Conservation (phyloP, 2,329 filamentous ascomycete genomes). For the Myriosclerotinia duriaeana region DNA sequence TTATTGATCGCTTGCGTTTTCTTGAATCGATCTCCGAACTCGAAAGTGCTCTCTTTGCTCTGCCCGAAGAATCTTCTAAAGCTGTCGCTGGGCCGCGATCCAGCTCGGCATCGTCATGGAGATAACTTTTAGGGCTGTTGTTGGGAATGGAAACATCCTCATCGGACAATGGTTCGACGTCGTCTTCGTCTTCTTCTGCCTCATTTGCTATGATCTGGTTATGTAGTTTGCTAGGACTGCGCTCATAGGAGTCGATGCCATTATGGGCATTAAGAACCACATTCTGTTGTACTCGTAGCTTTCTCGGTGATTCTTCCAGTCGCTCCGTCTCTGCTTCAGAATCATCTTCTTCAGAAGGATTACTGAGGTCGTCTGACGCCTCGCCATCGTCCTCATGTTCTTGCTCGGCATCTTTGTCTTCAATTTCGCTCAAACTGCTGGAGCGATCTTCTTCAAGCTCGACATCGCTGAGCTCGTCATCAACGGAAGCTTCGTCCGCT, state of each 20-base stretch:
- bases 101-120: conserved; percentile 43
- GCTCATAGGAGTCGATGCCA: conserved; percentile 56
- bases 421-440: conserved; percentile 90
- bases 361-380: conserved; percentile 40
- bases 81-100: conserved; percentile 34
- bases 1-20: conserved; percentile 44
- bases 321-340: conserved; percentile 94
- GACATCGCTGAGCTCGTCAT: conserved; percentile 38
- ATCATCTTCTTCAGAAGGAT: conserved; percentile 57
- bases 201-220: conserved; percentile 52
- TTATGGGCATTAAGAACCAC: conserved; percentile 59
- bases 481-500: conserved; percentile 33
- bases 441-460: conserved; percentile 67
- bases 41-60: conserved; percentile 34
- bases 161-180: conserved; percentile 40
- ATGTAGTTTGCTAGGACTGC: conserved; percentile 75
- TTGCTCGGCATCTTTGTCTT: conserved; percentile 65
- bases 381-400: conserved; percentile 59
- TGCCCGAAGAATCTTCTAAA: conserved; percentile 36
- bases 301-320: conserved; percentile 82
- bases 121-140: conserved; percentile 42
- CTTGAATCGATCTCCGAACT: conserved; percentile 37
- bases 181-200: conserved; percentile 47
- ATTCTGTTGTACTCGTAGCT: conserved; percentile 57
- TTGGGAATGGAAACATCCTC: conserved; percentile 42